Percentiles rank a stretch among this genome's conserved stretches.
Evolutionary conservation across 1,139 yeast genomes (phyloP).

Genomic region (Saccharomyces hybrid): DNA sequence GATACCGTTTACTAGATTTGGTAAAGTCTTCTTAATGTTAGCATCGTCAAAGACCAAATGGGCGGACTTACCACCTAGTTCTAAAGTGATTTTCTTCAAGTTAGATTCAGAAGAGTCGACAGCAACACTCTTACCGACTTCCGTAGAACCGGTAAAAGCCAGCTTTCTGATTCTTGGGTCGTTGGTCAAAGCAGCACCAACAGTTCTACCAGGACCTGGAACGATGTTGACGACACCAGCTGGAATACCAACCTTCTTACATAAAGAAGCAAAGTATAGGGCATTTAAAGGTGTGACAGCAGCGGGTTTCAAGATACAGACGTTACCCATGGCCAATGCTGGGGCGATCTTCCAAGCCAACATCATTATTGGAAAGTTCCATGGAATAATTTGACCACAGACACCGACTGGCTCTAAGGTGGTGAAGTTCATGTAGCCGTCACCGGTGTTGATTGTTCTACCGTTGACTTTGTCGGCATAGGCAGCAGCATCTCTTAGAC

Average conservation of each 20-base stretch:
- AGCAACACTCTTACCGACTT: conserved; percentile 66
- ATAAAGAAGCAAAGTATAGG: conserved; percentile 52
- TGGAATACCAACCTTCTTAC: conserved; percentile 68
- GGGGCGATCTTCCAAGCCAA: conserved; percentile 78
- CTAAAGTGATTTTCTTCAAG: conserved; percentile 74
- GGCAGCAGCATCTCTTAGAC: conserved; percentile 67
- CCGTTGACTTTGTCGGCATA: conserved; percentile 80
- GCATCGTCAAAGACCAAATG: conserved; percentile 70
- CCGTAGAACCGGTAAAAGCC: conserved; percentile 81
- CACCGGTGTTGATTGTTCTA: conserved; percentile 55
- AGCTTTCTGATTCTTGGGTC: conserved; percentile 69
- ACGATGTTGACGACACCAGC: conserved; percentile 72
- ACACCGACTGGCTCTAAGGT: conserved; percentile 74
- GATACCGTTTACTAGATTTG: conserved; percentile 52
- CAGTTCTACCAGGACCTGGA: conserved; percentile 66
- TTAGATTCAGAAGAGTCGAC: conserved; percentile 56
- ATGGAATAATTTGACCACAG: conserved; percentile 83
- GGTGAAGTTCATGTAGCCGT: conserved; percentile 54
- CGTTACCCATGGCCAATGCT: conserved; percentile 74
- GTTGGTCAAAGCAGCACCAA: conserved; percentile 64
- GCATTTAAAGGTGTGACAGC: conserved; percentile 76
- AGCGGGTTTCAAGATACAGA: conserved; percentile 67
- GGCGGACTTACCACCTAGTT: conserved; percentile 83
- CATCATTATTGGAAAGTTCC: conserved; percentile 85
- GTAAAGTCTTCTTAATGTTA: conserved; percentile 54